phyloP scores from a whole-genome alignment of 1,284 basidiomycete genomes.

The Porogramme epimiltina region DNA sequence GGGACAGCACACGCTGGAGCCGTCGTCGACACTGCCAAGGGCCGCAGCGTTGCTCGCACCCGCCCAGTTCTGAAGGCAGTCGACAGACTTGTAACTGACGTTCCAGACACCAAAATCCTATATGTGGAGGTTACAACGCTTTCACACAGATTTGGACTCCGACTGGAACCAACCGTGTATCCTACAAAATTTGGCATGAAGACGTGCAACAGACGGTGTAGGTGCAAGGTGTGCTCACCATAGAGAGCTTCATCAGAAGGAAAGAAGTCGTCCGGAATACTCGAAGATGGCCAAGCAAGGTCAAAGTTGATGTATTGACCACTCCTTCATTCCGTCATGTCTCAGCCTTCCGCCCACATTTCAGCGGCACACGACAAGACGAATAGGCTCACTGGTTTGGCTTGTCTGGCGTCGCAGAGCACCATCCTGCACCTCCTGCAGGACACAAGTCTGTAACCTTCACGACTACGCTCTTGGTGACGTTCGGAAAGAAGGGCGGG shows the following conservation, averaged over 20 bases:
- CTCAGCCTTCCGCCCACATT: neutral
- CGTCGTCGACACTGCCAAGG: slow-evolving; percentile 64
- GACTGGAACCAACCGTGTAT: slow-evolving; percentile 40
- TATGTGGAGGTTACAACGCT: neutral
- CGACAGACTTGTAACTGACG: slow-evolving; percentile 62
- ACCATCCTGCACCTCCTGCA: slow-evolving; percentile 60
- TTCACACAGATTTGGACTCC: neutral
- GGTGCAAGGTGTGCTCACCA: slow-evolving; percentile 40
- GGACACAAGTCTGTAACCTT: slow-evolving; percentile 80
- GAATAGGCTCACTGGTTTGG: slow-evolving; percentile 56
- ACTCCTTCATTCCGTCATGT: slow-evolving; percentile 41
- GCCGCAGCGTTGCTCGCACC: slow-evolving; percentile 61
- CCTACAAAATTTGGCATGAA: slow-evolving; percentile 29
- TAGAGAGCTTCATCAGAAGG: slow-evolving; percentile 65
- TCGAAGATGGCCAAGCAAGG: slow-evolving; percentile 71
- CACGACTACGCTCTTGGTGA: slow-evolving; percentile 63
- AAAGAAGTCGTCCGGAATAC: slow-evolving; percentile 71
- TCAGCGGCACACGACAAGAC: neutral
- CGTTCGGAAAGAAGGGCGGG: slow-evolving; percentile 70
- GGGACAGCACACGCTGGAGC: slow-evolving; percentile 68
- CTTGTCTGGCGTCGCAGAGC: slow-evolving; percentile 58
- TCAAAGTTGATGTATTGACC: slow-evolving; percentile 75
- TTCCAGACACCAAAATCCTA: slow-evolving; percentile 89
- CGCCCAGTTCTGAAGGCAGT: slow-evolving; percentile 61
- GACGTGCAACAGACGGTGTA: neutral